Evolutionary conservation across 805 yeast genomes (phyloP).

Genomic region (Lipomyces spencermartinsiae): DNA sequence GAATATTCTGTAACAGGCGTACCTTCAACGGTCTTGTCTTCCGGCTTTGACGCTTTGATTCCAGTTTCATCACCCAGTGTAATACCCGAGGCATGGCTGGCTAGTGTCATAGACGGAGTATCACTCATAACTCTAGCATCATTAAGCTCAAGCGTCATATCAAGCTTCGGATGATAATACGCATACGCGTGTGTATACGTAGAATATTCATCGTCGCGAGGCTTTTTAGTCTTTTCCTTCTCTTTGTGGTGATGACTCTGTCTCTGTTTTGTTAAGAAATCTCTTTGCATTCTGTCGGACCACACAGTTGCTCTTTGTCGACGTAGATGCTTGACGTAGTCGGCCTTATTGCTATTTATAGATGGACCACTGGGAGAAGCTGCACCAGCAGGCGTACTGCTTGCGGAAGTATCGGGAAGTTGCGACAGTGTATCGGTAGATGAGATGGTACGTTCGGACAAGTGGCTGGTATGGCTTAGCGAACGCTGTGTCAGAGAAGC

Average conservation of each 20-base stretch:
- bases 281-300: constrained; percentile 26
- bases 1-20: not conserved
- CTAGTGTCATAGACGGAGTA: not conserved
- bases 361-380: constrained; percentile 1
- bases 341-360: constrained; percentile 15
- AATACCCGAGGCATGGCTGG: not conserved
- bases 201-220: constrained; percentile 18
- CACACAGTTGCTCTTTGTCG: constrained; percentile 36
- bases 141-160: constrained; percentile 35
- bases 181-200: constrained; percentile 30
- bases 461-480: not conserved
- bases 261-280: constrained; percentile 13
- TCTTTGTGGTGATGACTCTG: constrained; percentile 6
- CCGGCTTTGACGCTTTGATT: not conserved
- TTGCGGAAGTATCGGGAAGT: not conserved
- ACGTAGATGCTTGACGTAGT: constrained; percentile 30
- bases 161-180: constrained; percentile 37
- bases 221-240: constrained; percentile 9
- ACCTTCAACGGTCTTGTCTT: not conserved
- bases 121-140: constrained; percentile 29
- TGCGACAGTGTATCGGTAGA: not conserved
- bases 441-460: not conserved
- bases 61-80: not conserved
- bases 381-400: not conserved
- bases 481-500: not conserved